phyloP scores from a whole-genome alignment of 805 yeast species.

The Metschnikowia cubensis region DNA sequence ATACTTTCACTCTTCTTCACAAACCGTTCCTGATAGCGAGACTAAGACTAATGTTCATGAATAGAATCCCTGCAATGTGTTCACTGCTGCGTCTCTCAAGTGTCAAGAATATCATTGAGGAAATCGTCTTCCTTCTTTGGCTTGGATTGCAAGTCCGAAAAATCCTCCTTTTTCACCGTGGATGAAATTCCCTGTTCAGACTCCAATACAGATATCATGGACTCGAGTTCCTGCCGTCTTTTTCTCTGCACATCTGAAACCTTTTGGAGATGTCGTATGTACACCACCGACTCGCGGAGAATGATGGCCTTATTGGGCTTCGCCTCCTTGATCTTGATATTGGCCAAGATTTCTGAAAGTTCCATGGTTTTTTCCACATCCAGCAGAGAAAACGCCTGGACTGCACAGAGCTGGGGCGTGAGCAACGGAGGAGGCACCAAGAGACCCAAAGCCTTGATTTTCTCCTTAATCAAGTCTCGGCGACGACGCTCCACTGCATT shows the following conservation, averaged over 20 bases:
- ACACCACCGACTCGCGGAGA: constrained; percentile 73
- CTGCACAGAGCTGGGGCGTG: constrained; percentile 42
- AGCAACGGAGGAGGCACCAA: constrained; percentile 76
- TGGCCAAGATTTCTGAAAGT: constrained; percentile 32
- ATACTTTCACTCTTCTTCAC: no score
- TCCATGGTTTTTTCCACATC: constrained; percentile 28
- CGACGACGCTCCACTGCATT: constrained; percentile 93
- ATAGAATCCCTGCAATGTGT: no score
- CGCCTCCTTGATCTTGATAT: constrained; percentile 53
- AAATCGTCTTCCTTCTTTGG: background rate
- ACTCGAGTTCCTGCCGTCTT: constrained; percentile 39
- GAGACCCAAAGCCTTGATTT: constrained; percentile 76
- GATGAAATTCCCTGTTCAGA: background rate
- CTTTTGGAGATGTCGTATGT: constrained; percentile 60
- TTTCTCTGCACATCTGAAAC: constrained; percentile 56
- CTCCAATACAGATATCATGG: constrained; percentile 19
- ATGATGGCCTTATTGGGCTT: constrained; percentile 83
- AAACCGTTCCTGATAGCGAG: background rate
- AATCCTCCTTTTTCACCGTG: background rate
- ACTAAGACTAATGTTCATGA: no score
- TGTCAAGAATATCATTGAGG: background rate
- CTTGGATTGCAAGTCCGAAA: no score
- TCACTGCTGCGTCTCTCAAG: background rate
- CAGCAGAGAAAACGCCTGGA: constrained; percentile 37
- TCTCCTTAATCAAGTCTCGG: constrained; percentile 84